Evolutionary conservation across 1,139 yeast genomes (phyloP).

Genomic region (Diutina siamensis): DNA sequence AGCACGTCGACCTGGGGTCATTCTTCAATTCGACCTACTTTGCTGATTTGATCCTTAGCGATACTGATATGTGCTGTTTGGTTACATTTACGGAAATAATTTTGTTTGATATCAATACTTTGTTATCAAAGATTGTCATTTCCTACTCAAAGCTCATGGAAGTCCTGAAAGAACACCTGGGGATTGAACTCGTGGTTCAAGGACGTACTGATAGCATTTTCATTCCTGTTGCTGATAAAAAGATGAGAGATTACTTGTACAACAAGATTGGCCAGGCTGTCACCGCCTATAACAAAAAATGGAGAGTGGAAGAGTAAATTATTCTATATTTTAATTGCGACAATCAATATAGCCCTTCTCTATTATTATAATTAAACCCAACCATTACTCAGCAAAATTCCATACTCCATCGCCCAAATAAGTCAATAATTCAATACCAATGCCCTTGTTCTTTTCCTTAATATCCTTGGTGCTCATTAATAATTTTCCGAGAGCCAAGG

Average conservation of each 20-base stretch:
- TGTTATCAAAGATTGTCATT: slow-evolving; percentile 58
- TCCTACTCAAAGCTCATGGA: slow-evolving; percentile 49
- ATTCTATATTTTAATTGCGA: too few species aligned
- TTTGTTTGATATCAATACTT: slow-evolving; percentile 51
- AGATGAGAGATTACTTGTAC: slow-evolving; percentile 57
- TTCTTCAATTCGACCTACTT: slow-evolving; percentile 63
- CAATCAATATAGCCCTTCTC: background rate
- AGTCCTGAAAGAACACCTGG: slow-evolving; percentile 70
- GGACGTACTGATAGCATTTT: slow-evolving; percentile 50
- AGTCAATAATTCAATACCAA: slow-evolving; percentile 79
- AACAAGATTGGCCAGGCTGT: slow-evolving; percentile 73
- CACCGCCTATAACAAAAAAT: slow-evolving; percentile 43
- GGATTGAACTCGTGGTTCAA: slow-evolving; percentile 58
- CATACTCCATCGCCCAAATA: slow-evolving; percentile 88
- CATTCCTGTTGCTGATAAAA: slow-evolving; percentile 65
- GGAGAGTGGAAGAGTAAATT: background rate
- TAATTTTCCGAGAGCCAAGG: slow-evolving; percentile 81
- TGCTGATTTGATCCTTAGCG: slow-evolving; percentile 77
- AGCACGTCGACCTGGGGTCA: slow-evolving; percentile 70
- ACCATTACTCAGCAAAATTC: slow-evolving; percentile 39
- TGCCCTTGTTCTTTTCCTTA: slow-evolving; percentile 72
- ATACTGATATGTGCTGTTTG: slow-evolving; percentile 65
- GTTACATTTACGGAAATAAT: slow-evolving; percentile 66
- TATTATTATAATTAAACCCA: background rate
- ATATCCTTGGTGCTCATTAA: slow-evolving; percentile 88